Evolutionary conservation across 2,329 filamentous ascomycete species (phyloP).

Genomic region (Zymoseptoria crescenta): DNA sequence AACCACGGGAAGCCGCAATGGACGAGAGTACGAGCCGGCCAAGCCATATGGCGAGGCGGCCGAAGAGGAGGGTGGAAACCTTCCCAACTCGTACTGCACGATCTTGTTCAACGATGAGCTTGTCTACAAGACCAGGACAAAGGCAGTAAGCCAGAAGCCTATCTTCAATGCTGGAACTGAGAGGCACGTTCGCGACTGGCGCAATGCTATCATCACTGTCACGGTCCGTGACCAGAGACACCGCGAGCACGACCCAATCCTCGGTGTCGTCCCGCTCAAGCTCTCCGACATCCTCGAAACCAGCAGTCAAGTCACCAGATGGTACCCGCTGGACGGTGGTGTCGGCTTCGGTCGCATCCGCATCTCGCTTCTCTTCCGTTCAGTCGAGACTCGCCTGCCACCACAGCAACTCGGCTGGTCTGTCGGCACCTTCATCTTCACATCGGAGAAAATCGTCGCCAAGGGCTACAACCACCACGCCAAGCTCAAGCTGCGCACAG

Average conservation of each 20-base stretch:
- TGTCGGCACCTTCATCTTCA: slow-evolving; percentile 87
- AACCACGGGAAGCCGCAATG: slow-evolving; percentile 70
- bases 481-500: slow-evolving; percentile 73
- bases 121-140: slow-evolving; percentile 87
- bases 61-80: slow-evolving; percentile 68
- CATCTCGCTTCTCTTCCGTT: slow-evolving; percentile 83
- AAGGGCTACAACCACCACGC: slow-evolving; percentile 53
- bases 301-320: slow-evolving; percentile 76
- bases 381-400: slow-evolving; percentile 78
- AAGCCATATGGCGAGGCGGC: slow-evolving; percentile 76
- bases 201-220: slow-evolving; percentile 75
- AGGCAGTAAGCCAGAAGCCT: slow-evolving; percentile 87
- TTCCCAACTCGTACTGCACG: slow-evolving; percentile 91
- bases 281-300: slow-evolving; percentile 82
- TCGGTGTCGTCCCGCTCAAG: slow-evolving; percentile 84
- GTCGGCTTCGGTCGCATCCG: slow-evolving; percentile 82
- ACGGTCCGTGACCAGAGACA: slow-evolving; percentile 84
- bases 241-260: slow-evolving; percentile 86
- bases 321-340: slow-evolving; percentile 95
- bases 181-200: slow-evolving; percentile 87
- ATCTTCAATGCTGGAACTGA: slow-evolving; percentile 98
- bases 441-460: slow-evolving; percentile 61
- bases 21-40: slow-evolving; percentile 81
- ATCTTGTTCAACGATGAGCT: slow-evolving; percentile 83
- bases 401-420: slow-evolving; percentile 85